Conservation (phyloP, 768 basidiomycete species). For the Xanthoconium purpureum region DNA sequence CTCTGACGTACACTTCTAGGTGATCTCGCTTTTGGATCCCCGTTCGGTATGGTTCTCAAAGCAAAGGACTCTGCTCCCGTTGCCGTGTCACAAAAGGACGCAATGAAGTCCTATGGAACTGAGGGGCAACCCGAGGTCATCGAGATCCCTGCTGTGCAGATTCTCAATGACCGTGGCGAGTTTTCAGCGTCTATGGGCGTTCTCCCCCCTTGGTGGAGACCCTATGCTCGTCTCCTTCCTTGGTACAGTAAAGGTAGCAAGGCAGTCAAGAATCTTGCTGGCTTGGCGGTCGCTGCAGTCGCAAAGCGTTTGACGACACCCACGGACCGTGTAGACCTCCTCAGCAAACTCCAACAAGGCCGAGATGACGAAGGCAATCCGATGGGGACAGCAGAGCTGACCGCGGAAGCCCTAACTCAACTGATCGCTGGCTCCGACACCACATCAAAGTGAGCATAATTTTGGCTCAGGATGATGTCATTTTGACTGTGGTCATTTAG, state of each 20-base stretch:
- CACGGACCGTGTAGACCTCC: constrained; percentile 73
- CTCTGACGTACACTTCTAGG: constrained; percentile 20
- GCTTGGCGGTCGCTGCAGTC: constrained; percentile 78
- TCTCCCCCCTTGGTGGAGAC: constrained; percentile 69
- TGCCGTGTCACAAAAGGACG: constrained; percentile 52
- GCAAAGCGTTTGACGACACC: constrained; percentile 66
- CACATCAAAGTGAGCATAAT: constrained; percentile 73
- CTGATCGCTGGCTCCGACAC: constrained; percentile 91
- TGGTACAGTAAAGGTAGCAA: constrained; percentile 69
- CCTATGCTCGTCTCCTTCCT: constrained; percentile 61
- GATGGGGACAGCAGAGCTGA: constrained; percentile 80
- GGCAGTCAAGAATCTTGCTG: constrained; percentile 71
- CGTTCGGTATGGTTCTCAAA: constrained; percentile 84
- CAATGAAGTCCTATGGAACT: constrained; percentile 55
- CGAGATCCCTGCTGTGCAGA: constrained; percentile 76
- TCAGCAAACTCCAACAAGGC: constrained; percentile 76
- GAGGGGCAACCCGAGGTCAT: constrained; percentile 43
- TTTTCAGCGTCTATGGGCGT: constrained; percentile 82
- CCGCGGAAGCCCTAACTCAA: constrained; percentile 83
- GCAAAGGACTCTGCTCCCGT: constrained; percentile 72
- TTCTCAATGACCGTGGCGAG: constrained; percentile 86
- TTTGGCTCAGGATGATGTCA: not conserved
- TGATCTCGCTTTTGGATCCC: constrained; percentile 81
- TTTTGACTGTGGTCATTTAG: constrained; percentile 35
- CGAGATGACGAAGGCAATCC: constrained; percentile 75